A percentile compares a stretch with the other conserved stretches of the same genome.
Conservation (phyloP, 2,329 filamentous ascomycete species). For the Nectriaceae sp. region DNA sequence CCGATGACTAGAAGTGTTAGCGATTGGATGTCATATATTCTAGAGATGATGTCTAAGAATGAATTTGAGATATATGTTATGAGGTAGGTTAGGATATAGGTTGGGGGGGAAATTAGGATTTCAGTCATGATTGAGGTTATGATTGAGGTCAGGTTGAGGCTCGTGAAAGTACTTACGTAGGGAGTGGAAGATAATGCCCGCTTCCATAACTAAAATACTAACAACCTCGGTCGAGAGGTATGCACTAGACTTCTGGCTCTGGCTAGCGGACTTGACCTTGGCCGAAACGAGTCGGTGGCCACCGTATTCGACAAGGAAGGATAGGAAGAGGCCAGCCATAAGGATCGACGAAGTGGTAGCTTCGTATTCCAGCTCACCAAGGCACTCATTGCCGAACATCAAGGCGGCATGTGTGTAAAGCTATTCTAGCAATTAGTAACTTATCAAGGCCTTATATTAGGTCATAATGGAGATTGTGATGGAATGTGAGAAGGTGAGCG, state of each 20-base stretch:
- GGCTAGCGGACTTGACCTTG: constrained; percentile 30
- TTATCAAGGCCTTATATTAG: not conserved
- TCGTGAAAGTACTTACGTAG: constrained; percentile 63
- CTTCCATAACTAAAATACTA: constrained; percentile 69
- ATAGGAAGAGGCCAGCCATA: constrained; percentile 73
- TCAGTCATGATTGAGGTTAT: no score
- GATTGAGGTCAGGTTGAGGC: no score
- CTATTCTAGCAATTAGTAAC: constrained; percentile 40
- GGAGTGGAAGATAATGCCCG: constrained; percentile 75
- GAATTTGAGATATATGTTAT: no score
- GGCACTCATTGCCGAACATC: constrained; percentile 72
- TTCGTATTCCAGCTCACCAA: constrained; percentile 68
- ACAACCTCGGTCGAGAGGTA: constrained; percentile 50
- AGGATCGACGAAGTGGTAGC: constrained; percentile 69
- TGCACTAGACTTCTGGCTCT: constrained; percentile 25
- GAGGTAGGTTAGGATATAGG: no score
- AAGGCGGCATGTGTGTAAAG: constrained; percentile 72
- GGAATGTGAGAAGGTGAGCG: no score
- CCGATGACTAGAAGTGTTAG: constrained; percentile 54
- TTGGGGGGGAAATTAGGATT: no score
- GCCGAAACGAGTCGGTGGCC: constrained; percentile 59
- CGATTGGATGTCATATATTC: no score
- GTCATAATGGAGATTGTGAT: not conserved
- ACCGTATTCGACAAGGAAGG: constrained; percentile 70
- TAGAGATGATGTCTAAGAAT: no score